These are phyloP conservation scores for Xylaria telfairii DNA, from an alignment of 495 filamentous ascomycete genomes.

Conservation along the genomic window DNA sequence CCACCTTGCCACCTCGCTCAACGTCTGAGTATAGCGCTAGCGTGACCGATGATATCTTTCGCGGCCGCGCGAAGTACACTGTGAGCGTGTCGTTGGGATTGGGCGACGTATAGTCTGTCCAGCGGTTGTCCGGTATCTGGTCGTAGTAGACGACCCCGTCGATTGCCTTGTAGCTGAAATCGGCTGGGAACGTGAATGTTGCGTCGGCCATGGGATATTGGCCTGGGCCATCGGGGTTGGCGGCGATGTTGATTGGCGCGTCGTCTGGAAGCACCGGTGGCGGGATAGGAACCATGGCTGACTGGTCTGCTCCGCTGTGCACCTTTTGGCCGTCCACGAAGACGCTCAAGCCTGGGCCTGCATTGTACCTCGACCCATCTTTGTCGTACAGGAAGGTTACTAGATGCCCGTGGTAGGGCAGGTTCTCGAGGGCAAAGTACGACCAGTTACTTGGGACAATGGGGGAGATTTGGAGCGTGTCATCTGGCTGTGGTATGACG, in stretches of 20 bases:
- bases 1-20: slow-evolving; percentile 44
- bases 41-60: slow-evolving; percentile 46
- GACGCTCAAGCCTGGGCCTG: slow-evolving; percentile 42
- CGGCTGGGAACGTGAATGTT: slow-evolving; percentile 40
- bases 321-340: slow-evolving; percentile 45
- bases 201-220: slow-evolving; percentile 46
- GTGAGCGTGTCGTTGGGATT: slow-evolving; percentile 45
- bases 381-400: slow-evolving; percentile 50
- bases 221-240: slow-evolving; percentile 48
- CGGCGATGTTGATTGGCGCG: slow-evolving; percentile 49
- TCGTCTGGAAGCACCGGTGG: slow-evolving; percentile 26
- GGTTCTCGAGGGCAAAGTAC: slow-evolving; percentile 53
- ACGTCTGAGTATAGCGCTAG: slow-evolving; percentile 48
- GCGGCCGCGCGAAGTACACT: slow-evolving; percentile 47
- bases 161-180: slow-evolving; percentile 50
- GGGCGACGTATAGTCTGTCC: slow-evolving; percentile 50
- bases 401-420: slow-evolving; percentile 51
- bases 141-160: slow-evolving; percentile 55
- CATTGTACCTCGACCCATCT: slow-evolving; percentile 45
- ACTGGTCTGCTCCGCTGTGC: slow-evolving; percentile 30
- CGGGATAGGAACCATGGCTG: slow-evolving; percentile 30
- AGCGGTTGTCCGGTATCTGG: slow-evolving; percentile 50
- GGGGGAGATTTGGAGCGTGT: slow-evolving; percentile 46
- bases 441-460: slow-evolving; percentile 51
- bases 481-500: slow-evolving; percentile 44